Evolutionary conservation across 345 rosid species (phyloP).

Genomic region (Garcia nutans): DNA sequence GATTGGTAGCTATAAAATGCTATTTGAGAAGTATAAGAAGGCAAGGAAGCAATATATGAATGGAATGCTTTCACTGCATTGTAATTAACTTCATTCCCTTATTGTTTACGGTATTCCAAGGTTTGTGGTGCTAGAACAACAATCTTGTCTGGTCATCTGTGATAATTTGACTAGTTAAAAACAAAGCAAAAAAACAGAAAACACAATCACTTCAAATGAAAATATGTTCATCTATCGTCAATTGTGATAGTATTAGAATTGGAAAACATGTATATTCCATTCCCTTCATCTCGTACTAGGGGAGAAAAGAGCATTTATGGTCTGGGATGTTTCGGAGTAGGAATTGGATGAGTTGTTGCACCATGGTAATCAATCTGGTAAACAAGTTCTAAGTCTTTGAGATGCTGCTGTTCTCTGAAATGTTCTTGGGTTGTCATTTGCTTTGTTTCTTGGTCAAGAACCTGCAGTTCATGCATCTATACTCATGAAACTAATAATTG

Average conservation of each 20-base stretch:
- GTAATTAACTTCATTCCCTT: conserved; percentile 10
- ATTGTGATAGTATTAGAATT: neutral
- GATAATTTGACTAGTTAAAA: neutral
- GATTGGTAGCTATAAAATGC: conserved; percentile 26
- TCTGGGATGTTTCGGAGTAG: conserved; percentile 57
- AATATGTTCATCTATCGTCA: neutral
- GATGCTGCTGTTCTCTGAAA: conserved; percentile 3
- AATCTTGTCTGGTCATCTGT: neutral
- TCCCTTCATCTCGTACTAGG: neutral
- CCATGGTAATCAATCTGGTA: conserved; percentile 60
- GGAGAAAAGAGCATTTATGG: conserved; percentile 26
- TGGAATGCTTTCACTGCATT: conserved; percentile 56
- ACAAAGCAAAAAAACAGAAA: neutral
- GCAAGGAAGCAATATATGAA: conserved; percentile 50
- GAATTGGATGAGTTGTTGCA: conserved; percentile 57
- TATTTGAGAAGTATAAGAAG: conserved; percentile 45
- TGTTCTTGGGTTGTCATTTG: conserved; percentile 3
- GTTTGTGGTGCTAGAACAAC: neutral
- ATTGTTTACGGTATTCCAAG: neutral
- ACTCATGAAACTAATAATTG: neutral
- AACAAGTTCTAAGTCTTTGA: conserved; percentile 21
- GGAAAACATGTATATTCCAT: neutral
- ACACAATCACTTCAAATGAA: neutral
- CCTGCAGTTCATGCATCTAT: conserved; percentile 26
- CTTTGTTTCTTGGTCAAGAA: conserved; percentile 20